A percentile compares a stretch with the other conserved stretches of the same genome.
phyloP scores from a whole-genome alignment of 202 grass and related monocot genomes.

The Alloteropsis angusta region DNA sequence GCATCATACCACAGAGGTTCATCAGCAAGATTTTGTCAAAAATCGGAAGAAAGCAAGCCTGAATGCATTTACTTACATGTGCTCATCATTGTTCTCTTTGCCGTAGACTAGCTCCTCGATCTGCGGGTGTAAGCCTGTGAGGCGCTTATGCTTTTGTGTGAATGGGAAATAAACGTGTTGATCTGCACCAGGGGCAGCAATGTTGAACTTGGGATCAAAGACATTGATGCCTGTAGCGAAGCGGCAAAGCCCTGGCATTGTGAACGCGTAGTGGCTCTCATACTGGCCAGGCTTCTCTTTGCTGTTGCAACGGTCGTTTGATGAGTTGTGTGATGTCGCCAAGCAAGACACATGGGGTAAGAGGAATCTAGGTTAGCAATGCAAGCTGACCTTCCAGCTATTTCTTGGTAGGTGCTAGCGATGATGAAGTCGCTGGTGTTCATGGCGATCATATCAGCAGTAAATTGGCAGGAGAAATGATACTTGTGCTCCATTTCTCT shows the following conservation, averaged over 20 bases:
- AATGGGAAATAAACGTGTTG: constrained; percentile 63
- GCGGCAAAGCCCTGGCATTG: constrained; percentile 79
- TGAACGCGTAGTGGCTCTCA: constrained; percentile 71
- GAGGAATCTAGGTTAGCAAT: neutral
- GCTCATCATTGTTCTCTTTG: constrained; percentile 57
- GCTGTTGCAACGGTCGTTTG: constrained; percentile 24
- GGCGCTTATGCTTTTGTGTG: constrained; percentile 59
- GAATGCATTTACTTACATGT: constrained; percentile 35
- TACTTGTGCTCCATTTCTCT: constrained; percentile 76
- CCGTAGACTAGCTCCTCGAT: constrained; percentile 64
- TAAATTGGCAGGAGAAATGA: constrained; percentile 91
- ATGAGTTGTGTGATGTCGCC: neutral
- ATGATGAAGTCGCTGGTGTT: constrained; percentile 85
- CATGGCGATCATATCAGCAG: constrained; percentile 85
- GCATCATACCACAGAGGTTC: constrained; percentile 10
- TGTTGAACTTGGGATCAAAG: constrained; percentile 86
- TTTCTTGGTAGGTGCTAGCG: constrained; percentile 93
- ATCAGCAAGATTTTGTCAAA: neutral
- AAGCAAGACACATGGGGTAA: neutral
- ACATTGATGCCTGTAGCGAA: constrained; percentile 65
- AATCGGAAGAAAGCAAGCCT: neutral
- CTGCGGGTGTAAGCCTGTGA: constrained; percentile 40
- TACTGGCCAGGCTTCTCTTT: constrained; percentile 80
- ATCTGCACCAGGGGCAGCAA: constrained; percentile 61
- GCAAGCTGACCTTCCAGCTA: constrained; percentile 58